These are phyloP conservation scores for Acer saccharum DNA, from an alignment of 345 rosid genomes.

Conservation along the genomic window DNA sequence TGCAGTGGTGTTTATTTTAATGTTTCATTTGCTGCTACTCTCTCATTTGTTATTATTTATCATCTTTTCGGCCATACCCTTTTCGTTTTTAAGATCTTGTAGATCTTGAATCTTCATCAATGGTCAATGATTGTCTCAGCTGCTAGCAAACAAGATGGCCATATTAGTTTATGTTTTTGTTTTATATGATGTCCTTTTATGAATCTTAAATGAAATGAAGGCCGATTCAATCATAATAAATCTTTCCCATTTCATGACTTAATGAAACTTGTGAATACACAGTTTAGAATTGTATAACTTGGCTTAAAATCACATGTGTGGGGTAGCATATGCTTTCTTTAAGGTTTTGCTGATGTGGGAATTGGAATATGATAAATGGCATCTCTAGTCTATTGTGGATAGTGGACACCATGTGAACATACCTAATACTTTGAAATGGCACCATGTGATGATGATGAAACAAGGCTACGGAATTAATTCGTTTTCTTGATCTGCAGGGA, in stretches of 20 bases:
- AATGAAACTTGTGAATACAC: neutral
- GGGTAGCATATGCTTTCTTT: neutral
- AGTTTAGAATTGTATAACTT: neutral
- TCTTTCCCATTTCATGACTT: neutral
- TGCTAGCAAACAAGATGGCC: neutral
- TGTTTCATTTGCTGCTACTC: neutral
- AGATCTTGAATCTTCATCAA: neutral
- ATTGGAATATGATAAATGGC: neutral
- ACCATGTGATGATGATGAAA: neutral
- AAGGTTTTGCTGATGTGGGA: neutral
- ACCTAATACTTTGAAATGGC: neutral
- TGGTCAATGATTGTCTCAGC: neutral
- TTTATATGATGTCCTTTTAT: neutral
- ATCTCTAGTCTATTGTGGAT: constrained; percentile 6
- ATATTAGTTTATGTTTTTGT: neutral
- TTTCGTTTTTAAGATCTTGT: neutral
- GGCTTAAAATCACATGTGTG: neutral
- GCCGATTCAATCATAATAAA: neutral
- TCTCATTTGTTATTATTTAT: neutral
- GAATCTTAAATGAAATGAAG: neutral
- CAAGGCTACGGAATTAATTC: neutral
- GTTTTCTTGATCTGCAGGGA: constrained; percentile 34
- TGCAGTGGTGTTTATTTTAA: neutral
- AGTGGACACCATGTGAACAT: constrained; percentile 18
- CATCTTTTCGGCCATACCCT: neutral